A percentile compares a stretch with the other conserved stretches of the same genome.
phyloP scores from a whole-genome alignment of 352 stramenopile genomes.

The Globisporangium splendens region DNA sequence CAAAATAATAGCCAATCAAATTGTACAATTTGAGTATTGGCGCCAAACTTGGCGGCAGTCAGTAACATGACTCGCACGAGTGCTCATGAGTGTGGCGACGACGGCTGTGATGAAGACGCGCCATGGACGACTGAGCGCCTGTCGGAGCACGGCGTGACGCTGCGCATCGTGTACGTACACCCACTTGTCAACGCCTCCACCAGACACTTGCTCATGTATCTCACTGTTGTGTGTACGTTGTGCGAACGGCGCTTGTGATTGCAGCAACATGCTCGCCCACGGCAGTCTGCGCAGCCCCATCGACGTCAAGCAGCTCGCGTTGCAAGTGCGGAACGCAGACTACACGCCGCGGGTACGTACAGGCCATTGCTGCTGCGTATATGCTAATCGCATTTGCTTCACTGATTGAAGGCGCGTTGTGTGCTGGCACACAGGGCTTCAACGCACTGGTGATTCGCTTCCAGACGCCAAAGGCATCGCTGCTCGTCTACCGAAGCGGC shows the following conservation, averaged over 20 bases:
- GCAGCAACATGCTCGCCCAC: slow-evolving; percentile 52
- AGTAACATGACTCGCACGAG: neutral
- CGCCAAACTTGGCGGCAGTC: neutral
- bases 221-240: neutral
- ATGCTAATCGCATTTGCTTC: too few relatives aligned
- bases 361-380: neutral
- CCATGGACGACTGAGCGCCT: slow-evolving; percentile 41
- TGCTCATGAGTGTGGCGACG: neutral
- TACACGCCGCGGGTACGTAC: slow-evolving; percentile 50
- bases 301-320: slow-evolving; percentile 58
- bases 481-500: slow-evolving; percentile 61
- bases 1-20: neutral
- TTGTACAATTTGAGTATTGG: neutral
- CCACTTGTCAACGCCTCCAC: neutral
- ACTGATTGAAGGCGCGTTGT: too few relatives aligned
- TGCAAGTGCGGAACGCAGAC: slow-evolving; percentile 70
- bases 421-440: slow-evolving; percentile 38
- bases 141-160: slow-evolving; percentile 43
- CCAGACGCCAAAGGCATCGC: slow-evolving; percentile 43
- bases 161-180: slow-evolving; percentile 61
- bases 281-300: slow-evolving; percentile 47
- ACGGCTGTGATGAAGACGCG: neutral
- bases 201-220: neutral
- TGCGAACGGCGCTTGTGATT: neutral
- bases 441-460: slow-evolving; percentile 67